Base-by-base conservation (phyloP, 257 asterid genomes). In the Verbena officinalis region DNA sequence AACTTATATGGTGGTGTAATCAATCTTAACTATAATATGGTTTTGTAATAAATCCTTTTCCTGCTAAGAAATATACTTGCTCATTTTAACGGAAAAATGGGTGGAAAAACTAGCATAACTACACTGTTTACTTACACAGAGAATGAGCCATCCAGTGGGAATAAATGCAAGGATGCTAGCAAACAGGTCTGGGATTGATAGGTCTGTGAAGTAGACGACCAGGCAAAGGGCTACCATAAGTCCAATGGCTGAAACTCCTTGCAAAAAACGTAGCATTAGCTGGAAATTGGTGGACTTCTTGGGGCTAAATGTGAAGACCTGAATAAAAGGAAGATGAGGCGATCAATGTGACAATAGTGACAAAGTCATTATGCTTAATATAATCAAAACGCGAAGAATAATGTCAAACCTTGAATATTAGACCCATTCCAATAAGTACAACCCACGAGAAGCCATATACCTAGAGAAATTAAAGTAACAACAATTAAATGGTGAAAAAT, bases 381-480 rank as follows among this genome's bases (percentile, higher is more conserved):
- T 14, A 52, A 72, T 22, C 12, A 23, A 27, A 22, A 40, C 10
- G 61, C 23, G 39, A 65, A 36, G 22, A 65, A 49, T 39, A 63
- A 40, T 39, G 64, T 65, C 83, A 61, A 68, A 93, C 99, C 99
- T 88, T 94, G 68, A 84, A 94, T 56, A 94, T 76, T 83, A 94
- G 53, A 51, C 81, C 95, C 21, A 94, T 69, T 67, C 92, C 99
- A 78, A 77, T 82, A 46, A 94, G 89, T 22, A 77, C 96, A 69
- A 83, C 82, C 99, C 99, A 90, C 22, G 99, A 94, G 80, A 80
- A 94, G 77, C 99, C 96, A 62, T 94, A 94, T 33, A 90, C 72
- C 99, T 93, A 70, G 31, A 57, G 40, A 66, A 54, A 59, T 59
- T 54, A 42, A 70, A 20, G 48, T n/a, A 33, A 65, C 17, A 57